Conservation (phyloP, 2,329 filamentous ascomycete genomes). For the Colletotrichum theobromicola region DNA sequence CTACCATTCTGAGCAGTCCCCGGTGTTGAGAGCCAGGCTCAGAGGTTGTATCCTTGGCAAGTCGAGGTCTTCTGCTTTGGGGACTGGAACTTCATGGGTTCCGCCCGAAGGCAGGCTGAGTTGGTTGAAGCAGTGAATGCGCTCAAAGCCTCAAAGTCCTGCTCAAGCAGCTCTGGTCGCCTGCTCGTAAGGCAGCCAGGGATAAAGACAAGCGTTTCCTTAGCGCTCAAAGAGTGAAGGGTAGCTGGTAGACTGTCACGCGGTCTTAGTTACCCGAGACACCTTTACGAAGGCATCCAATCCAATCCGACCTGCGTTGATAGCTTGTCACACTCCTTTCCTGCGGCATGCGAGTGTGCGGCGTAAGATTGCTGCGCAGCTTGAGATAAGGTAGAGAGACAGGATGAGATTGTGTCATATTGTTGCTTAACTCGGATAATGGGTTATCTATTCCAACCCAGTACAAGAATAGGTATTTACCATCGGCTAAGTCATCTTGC, state of each 20-base stretch:
- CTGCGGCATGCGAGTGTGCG: neutral
- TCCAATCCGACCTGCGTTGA: neutral
- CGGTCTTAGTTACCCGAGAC: constrained; percentile 18
- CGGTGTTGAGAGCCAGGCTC: neutral
- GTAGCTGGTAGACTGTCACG: neutral
- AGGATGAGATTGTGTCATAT: neutral
- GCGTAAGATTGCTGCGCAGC: neutral
- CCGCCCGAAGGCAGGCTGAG: neutral
- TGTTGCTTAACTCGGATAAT: too few species aligned
- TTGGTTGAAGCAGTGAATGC: neutral
- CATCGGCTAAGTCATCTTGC: neutral
- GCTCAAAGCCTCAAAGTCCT: neutral
- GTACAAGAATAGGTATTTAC: neutral
- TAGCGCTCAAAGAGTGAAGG: neutral
- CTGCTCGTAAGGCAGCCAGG: neutral
- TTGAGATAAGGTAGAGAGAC: constrained; percentile 1
- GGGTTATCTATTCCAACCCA: neutral
- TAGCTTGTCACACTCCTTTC: neutral
- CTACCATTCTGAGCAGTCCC: neutral
- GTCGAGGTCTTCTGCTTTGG: neutral
- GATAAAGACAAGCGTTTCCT: neutral
- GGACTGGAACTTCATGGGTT: neutral
- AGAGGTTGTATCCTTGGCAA: neutral
- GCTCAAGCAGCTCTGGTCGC: neutral
- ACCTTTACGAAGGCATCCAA: neutral